A percentile compares a stretch with the other conserved stretches of the same genome.
These are phyloP conservation scores for Curvularia verruculosa DNA, from an alignment of 2,329 filamentous ascomycete genomes.

Conservation along the genomic window DNA sequence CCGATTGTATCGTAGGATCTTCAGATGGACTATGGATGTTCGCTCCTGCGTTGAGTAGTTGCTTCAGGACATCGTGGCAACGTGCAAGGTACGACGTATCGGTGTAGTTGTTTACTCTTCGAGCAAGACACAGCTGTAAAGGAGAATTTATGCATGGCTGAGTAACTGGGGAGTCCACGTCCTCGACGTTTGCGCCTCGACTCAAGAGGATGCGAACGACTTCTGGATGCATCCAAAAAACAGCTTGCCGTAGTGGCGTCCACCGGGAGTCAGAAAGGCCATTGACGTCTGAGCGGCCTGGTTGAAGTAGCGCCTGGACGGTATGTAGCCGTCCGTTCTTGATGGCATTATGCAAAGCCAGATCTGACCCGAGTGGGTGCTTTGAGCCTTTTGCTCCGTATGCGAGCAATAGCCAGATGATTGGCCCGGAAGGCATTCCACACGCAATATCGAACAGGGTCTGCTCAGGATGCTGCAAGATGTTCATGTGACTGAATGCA, in stretches of 20 bases:
- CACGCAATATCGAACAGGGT: constrained; percentile 43
- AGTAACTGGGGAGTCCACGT: constrained; percentile 16
- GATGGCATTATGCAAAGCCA: constrained; percentile 46
- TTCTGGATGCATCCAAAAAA: constrained; percentile 40
- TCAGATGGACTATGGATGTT: constrained; percentile 30
- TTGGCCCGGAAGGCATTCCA: constrained; percentile 35
- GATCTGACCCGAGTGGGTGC: constrained; percentile 41
- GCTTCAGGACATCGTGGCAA: constrained; percentile 34
- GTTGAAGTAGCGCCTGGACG: constrained; percentile 35
- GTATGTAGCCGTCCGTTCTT: constrained; percentile 41
- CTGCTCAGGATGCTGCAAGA: constrained; percentile 41
- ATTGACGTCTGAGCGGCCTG: constrained; percentile 34
- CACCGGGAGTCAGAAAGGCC: constrained; percentile 33
- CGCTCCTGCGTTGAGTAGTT: constrained; percentile 41
- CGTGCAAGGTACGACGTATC: constrained; percentile 20
- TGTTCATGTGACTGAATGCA: constrained; percentile 31
- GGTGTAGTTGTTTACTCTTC: constrained; percentile 27
- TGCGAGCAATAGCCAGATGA: constrained; percentile 35
- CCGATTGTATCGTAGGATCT: constrained; percentile 18
- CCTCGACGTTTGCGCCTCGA: constrained; percentile 38
- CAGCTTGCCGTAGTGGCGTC: constrained; percentile 42
- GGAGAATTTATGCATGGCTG: constrained; percentile 23
- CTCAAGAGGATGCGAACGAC: constrained; percentile 39
- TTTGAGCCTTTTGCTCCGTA: constrained; percentile 39
- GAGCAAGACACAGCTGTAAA: constrained; percentile 37